phyloP scores from a whole-genome alignment of 306 rosid genomes.

The Sindora glabra region DNA sequence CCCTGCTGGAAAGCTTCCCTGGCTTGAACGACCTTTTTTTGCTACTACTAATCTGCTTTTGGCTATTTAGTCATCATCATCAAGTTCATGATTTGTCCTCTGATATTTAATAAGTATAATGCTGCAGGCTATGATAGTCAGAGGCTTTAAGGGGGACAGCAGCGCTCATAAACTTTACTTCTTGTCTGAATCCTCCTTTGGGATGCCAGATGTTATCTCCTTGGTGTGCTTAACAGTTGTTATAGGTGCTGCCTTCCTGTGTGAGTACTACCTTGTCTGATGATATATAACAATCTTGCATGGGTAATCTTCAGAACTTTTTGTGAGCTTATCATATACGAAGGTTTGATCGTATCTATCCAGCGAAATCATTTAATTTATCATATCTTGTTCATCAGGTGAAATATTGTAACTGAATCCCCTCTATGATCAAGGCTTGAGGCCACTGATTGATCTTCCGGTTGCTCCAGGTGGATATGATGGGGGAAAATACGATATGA shows the following conservation, averaged over 20 bases:
- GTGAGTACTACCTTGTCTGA: constrained; percentile 59
- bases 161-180: constrained; percentile 61
- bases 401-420: neutral
- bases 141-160: constrained; percentile 89
- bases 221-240: constrained; percentile 49
- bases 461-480: too few species aligned
- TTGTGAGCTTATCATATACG: neutral
- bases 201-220: constrained; percentile 48
- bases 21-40: too few species aligned
- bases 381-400: neutral
- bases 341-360: too few species aligned
- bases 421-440: neutral
- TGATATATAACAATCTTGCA: neutral
- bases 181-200: constrained; percentile 64
- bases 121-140: constrained; percentile 86
- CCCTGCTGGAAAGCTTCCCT: too few species aligned
- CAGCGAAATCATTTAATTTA: neutral
- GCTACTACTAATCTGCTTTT: constrained; percentile 12
- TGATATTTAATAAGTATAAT: constrained; percentile 6
- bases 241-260: constrained; percentile 54
- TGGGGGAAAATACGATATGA: too few species aligned
- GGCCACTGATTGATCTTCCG: too few species aligned
- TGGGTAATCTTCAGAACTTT: constrained; percentile 1
- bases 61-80: neutral
- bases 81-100: neutral